Evolutionary conservation across 306 rosid species (phyloP).

Genomic region (Betula pendula): DNA sequence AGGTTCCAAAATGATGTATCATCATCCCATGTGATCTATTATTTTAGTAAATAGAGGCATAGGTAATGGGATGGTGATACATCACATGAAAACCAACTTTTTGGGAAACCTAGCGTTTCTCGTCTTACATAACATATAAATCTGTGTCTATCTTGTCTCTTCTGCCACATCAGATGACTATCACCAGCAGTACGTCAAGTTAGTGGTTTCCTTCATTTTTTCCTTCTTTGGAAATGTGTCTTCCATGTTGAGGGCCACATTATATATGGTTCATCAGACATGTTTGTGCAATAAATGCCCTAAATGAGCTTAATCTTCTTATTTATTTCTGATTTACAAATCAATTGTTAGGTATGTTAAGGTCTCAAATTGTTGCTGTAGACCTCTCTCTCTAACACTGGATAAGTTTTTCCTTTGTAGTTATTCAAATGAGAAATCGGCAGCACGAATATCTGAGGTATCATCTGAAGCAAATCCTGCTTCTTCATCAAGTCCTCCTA

Average conservation of each 20-base stretch:
- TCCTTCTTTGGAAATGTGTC: neutral
- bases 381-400: constrained; percentile 8
- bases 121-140: constrained; percentile 9
- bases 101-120: no score
- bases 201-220: neutral
- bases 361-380: neutral
- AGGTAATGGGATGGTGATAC: no score
- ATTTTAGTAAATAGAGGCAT: no score
- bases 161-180: neutral
- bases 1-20: no score
- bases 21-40: no score
- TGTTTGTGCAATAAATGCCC: neutral
- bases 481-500: constrained; percentile 43
- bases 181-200: neutral
- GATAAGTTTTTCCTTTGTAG: constrained; percentile 33
- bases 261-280: neutral
- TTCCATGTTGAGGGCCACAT: neutral
- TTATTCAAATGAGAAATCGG: constrained; percentile 84
- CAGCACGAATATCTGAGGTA: constrained; percentile 45
- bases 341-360: neutral
- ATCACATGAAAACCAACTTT: no score
- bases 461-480: constrained; percentile 42
- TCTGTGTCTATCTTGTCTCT: neutral
- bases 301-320: neutral
- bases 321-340: neutral